A percentile compares a stretch with the other conserved stretches of the same genome.
phyloP scores from a whole-genome alignment of 306 rosid genomes.

The Trifolium dubium region DNA sequence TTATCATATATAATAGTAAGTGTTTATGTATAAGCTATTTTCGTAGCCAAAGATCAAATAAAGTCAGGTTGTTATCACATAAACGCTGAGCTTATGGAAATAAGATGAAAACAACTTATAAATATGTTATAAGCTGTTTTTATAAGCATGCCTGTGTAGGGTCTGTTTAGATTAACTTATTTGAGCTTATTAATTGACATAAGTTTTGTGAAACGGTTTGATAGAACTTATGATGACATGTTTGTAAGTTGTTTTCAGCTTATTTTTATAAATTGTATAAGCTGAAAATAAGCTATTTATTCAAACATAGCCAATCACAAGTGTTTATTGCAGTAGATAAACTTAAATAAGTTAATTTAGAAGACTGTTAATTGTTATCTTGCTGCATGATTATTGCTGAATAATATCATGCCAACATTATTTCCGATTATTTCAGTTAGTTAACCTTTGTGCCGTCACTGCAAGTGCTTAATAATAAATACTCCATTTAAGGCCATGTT shows the following conservation, averaged over 20 bases:
- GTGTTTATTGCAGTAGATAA: not conserved
- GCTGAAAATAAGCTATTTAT: not conserved
- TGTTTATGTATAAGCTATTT: not conserved
- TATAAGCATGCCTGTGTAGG: not conserved
- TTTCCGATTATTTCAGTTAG: not conserved
- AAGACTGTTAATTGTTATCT: not conserved
- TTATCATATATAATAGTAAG: not conserved
- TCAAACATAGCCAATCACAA: not conserved
- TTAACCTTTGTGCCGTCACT: not conserved
- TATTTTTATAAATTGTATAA: too few relatives aligned
- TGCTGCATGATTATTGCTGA: not conserved
- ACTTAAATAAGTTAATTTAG: not conserved
- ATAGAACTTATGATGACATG: not conserved
- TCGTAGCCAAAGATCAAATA: not conserved
- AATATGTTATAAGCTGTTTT: not conserved
- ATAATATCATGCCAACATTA: not conserved
- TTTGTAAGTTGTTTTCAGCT: not conserved
- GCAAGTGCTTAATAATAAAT: not conserved
- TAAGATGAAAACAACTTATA: not conserved
- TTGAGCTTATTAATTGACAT: not conserved
- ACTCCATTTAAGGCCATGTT: not conserved
- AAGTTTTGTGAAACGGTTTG: too few relatives aligned
- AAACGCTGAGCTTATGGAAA: not conserved
- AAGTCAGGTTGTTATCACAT: too few relatives aligned
- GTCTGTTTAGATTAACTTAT: too few relatives aligned